phyloP scores from a whole-genome alignment of 2,329 filamentous ascomycete species.

The Cercospora sp. region DNA sequence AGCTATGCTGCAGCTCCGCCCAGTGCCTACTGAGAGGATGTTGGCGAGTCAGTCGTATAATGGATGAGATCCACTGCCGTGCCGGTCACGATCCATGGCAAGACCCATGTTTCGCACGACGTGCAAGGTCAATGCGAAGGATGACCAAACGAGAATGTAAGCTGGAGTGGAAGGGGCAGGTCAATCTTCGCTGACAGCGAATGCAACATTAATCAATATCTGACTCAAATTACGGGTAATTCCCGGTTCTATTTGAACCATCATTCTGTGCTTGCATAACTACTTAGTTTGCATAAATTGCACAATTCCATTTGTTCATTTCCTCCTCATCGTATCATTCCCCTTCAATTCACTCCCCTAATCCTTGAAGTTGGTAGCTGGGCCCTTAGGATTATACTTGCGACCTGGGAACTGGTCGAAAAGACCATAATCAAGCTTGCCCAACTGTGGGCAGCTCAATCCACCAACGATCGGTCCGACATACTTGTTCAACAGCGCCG shows the following conservation, averaged over 20 bases:
- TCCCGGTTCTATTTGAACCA: not conserved
- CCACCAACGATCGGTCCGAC: constrained; percentile 25
- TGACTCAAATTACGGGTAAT: not conserved
- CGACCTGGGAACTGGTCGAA: constrained; percentile 32
- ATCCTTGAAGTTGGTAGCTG: constrained; percentile 30
- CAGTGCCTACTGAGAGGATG: not conserved
- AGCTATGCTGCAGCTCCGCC: not conserved
- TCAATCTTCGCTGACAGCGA: not conserved
- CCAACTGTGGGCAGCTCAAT: constrained; percentile 27
- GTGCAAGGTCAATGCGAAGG: not conserved
- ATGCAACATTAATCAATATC: not conserved
- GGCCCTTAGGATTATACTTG: constrained; percentile 29
- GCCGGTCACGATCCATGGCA: not conserved
- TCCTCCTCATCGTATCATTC: not conserved
- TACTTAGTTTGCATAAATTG: not conserved
- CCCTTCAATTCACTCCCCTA: not conserved
- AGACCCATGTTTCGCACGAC: not conserved
- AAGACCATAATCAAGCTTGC: constrained; percentile 22
- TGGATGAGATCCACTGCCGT: not conserved
- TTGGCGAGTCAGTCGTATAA: not conserved
- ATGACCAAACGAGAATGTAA: not conserved
- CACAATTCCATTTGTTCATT: not conserved
- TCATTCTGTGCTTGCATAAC: not conserved
- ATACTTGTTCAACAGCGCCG: constrained; percentile 25
- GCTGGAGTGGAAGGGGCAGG: not conserved